A percentile compares a stretch with the other conserved stretches of the same genome.
phyloP scores from a whole-genome alignment of 2,329 filamentous ascomycete genomes.

The Ilyonectria sp. region DNA sequence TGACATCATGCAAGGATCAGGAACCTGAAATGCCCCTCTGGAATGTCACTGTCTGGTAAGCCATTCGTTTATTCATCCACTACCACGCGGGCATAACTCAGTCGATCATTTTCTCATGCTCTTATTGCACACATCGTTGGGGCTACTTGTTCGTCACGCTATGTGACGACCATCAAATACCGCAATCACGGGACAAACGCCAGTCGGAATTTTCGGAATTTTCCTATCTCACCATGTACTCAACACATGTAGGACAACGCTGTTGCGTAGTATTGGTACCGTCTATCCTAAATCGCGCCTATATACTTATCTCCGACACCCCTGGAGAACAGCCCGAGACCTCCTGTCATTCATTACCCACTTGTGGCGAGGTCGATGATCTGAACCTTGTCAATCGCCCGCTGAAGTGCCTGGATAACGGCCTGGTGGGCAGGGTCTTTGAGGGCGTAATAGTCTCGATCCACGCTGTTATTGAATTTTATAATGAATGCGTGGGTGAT shows the following conservation, averaged over 20 bases:
- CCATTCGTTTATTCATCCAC: too few species aligned
- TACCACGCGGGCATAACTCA: too few species aligned
- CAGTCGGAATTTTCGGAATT: background rate
- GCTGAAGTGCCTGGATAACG: constrained; percentile 7
- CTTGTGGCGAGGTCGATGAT: constrained; percentile 7
- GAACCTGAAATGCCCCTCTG: constrained; percentile 63
- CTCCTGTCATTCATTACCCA: background rate
- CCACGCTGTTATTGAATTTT: background rate
- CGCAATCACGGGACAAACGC: too few species aligned
- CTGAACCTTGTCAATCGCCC: constrained; percentile 5
- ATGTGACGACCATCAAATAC: too few species aligned
- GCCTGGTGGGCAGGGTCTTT: constrained; percentile 6
- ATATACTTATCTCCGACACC: background rate
- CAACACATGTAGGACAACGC: background rate
- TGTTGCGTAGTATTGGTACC: background rate
- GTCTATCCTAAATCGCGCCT: background rate
- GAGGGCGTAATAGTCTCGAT: constrained; percentile 6
- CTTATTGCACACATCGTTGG: too few species aligned
- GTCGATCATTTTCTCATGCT: too few species aligned
- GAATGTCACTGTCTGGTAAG: constrained; percentile 55
- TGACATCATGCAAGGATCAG: constrained; percentile 61
- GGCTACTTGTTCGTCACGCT: too few species aligned
- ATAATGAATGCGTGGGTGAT: constrained; percentile 9
- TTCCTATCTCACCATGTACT: background rate
- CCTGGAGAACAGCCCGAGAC: background rate